Base-by-base conservation (phyloP, 768 basidiomycete species). In the Gymnopilus dilepis region DNA sequence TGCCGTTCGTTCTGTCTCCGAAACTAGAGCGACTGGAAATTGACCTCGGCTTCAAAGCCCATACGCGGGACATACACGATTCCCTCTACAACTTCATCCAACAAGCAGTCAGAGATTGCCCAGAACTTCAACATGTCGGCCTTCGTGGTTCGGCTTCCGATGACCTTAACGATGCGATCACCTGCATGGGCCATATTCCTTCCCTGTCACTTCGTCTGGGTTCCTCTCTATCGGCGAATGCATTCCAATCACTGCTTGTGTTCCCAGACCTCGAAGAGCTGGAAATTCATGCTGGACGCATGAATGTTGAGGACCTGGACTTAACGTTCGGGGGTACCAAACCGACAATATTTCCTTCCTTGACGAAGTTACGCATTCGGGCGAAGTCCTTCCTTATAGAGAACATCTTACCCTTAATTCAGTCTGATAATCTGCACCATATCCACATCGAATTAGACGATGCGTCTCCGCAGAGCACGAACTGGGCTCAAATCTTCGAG, bases 251-350 rank as follows among this genome's bases (percentile, higher is more conserved):
- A 3, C 66, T 83, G 40, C 73, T 75, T 19, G 59, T 61, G 19
- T 77, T 84, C 24, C 78, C 78, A 8, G 40, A 43, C 30, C 76
- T 85, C 58, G 59, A 57, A 21, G 71, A 80, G 41, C 73, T 85
- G 33, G 77, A 83, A 57, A 55, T 84, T 9, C 82, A 85, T 56
- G 80, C 77, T 1, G 71, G 75, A 9, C 75, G 76, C 62, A 62
- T 84, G 26, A 70, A 73, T 22, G 31, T 62, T 4, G 69, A 76
- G 30, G 63, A 66, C 8, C 45, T 77, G 26, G 37, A 65, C 31
- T 56, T 69, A 30, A 33, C 58, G 5, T 48, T 31, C 55, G 67
- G 53, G 51, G 26, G 50, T 24, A 13, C 53, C n/a, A 37, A 59
- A 37, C 26, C 26, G n/a, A 28, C 33, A 31, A 70, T 70, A 56